Base-by-base conservation (phyloP, 2,329 filamentous ascomycete genomes). In the Xylaria sp. region DNA sequence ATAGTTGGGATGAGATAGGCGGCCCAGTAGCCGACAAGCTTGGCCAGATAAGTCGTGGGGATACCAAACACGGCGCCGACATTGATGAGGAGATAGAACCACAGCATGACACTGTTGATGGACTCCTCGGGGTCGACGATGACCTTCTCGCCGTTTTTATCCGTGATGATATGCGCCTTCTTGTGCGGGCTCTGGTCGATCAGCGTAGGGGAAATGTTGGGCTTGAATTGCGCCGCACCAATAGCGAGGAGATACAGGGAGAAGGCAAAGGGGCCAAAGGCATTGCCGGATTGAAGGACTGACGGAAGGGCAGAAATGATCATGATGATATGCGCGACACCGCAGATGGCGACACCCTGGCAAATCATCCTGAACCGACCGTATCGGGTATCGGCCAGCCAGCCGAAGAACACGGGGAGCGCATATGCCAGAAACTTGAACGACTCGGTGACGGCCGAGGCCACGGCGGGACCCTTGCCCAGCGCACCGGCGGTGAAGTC, bases 181-280 rank as follows among this genome's bases (percentile, higher is more conserved):
- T 86, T 86, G 42, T 86, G 83, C 9, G 80, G 83, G 73, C 88
- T 86, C 75, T 92, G 89, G 71, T 92, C 90, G n/a, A 90, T 87
- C 36, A 92, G 83, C 5, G 90, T 81, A 0, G 89, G 88, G 0
- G 88, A 87, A 44, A 94, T 89, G 71, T 92, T 93, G 45, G 89
- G 81, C 80, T 93, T 94, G 83, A 93, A 92, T 74, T 82, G 79
- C 61, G 79, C 90, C 1, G 90, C 91, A 38, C 90, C 91, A 6
- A 92, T 76, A 20, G 81, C 76, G 0, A 84, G 77, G 49, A 83
- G 79, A 70, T 84, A 85, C 56, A 85, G 78, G 13, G 89, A 89
- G 74, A 93, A 85, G 72, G 92, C 86, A 62, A 84, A 81, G 29
- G 87, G 87, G 0, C 84, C 82, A 45, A 85, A 82, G 50, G 83